Conservation (phyloP, 2,329 filamentous ascomycete genomes). For the Epicoccum nigrum region DNA sequence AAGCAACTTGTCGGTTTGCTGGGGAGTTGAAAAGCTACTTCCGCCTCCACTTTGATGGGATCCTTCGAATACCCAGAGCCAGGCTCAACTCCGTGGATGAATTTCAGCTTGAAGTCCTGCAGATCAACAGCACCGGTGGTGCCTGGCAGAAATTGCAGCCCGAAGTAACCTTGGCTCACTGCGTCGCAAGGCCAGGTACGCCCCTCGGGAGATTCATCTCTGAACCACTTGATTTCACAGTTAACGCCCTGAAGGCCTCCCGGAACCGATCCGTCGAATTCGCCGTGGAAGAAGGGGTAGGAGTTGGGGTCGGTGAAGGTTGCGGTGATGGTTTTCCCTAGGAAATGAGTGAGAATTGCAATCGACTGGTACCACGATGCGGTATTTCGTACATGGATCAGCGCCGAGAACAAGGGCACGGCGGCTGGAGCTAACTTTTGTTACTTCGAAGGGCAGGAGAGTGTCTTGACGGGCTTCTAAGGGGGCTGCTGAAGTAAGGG, state of each 20-base stretch:
- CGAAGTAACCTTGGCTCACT: background rate
- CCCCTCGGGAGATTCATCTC: slow-evolving; percentile 14
- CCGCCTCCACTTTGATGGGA: background rate
- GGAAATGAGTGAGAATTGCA: background rate
- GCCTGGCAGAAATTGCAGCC: slow-evolving; percentile 1
- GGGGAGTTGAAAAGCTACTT: background rate
- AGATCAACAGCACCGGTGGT: background rate
- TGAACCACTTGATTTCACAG: slow-evolving; percentile 24
- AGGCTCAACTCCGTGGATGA: slow-evolving; percentile 3
- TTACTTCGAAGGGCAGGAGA: slow-evolving; percentile 3
- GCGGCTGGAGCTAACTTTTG: background rate
- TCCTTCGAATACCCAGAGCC: background rate
- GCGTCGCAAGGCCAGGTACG: slow-evolving; percentile 25
- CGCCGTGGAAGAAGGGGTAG: background rate
- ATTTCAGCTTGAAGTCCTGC: background rate
- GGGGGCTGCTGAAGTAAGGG: background rate
- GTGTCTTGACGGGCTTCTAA: slow-evolving; percentile 1
- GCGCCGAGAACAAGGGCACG: background rate
- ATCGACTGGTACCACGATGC: background rate
- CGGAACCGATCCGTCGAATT: slow-evolving; percentile 7
- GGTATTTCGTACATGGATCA: too few relatives aligned
- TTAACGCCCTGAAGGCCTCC: slow-evolving; percentile 11
- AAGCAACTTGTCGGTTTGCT: background rate
- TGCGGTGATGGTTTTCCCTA: slow-evolving; percentile 12
- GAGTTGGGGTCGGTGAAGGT: slow-evolving; percentile 26